phyloP scores from a whole-genome alignment of 2,329 filamentous ascomycete species.

The Cladosporium austrohemisphaericum region DNA sequence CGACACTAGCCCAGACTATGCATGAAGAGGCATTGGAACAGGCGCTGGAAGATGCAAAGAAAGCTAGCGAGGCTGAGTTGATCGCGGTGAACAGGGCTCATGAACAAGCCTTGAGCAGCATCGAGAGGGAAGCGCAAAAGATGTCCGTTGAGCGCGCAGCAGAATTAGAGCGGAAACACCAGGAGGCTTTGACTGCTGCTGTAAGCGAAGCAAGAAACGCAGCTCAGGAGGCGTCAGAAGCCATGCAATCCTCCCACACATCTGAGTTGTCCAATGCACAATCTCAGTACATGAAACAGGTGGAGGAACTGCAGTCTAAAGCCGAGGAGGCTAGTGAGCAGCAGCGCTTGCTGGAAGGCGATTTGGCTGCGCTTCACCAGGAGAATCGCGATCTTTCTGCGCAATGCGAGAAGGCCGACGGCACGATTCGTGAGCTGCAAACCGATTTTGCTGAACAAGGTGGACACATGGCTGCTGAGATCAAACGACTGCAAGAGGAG shows the following conservation, averaged over 20 bases:
- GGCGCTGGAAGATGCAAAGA: conserved; percentile 12
- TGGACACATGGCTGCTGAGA: conserved; percentile 6
- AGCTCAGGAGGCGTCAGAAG: conserved; percentile 11
- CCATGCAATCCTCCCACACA: conserved; percentile 13
- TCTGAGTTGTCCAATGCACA: conserved; percentile 12
- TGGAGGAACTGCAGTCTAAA: conserved; percentile 3
- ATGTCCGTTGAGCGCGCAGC: conserved; percentile 19
- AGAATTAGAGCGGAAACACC: conserved; percentile 23
- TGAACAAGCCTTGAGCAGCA: conserved; percentile 24
- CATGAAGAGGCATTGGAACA: conserved; percentile 16
- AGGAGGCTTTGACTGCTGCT: conserved; percentile 16
- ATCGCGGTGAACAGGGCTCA: conserved; percentile 25
- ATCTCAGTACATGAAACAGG: not conserved
- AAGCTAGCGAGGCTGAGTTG: conserved; percentile 22
- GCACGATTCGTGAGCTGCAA: not conserved
- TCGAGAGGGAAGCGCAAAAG: conserved; percentile 22
- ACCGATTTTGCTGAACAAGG: conserved; percentile 1
- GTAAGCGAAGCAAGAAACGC: conserved; percentile 7
- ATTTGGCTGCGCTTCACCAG: conserved; percentile 2
- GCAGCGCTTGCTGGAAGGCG: conserved; percentile 6
- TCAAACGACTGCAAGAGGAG: conserved; percentile 20
- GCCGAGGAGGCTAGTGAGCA: conserved; percentile 2
- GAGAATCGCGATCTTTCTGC: conserved; percentile 6
- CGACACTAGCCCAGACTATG: conserved; percentile 16
- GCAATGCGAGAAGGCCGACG: conserved; percentile 1